These are phyloP conservation scores for Bimuria novae-zelandiae DNA, from an alignment of 2,329 filamentous ascomycete genomes.

Conservation along the genomic window DNA sequence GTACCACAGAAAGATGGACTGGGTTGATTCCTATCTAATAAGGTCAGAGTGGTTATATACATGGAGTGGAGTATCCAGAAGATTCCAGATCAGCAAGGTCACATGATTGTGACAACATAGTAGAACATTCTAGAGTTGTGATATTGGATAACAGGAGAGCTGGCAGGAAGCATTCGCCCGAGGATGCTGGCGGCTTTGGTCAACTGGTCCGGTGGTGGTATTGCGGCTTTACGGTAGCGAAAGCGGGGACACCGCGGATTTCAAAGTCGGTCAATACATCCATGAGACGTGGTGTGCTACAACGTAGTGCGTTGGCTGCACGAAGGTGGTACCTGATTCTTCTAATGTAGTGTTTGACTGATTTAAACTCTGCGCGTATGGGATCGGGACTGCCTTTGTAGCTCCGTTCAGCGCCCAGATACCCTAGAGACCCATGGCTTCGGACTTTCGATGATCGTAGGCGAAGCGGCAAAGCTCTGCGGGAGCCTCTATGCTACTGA, in stretches of 20 bases:
- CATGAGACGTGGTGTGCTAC: conserved; percentile 35
- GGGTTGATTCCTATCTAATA: no score
- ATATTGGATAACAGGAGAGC: no score
- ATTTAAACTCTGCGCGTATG: conserved; percentile 27
- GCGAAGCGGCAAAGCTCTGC: conserved; percentile 16
- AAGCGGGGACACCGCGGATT: conserved; percentile 19
- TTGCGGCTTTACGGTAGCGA: conserved; percentile 20
- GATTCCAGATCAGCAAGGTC: no score
- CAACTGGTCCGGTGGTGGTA: conserved; percentile 20
- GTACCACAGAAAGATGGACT: no score
- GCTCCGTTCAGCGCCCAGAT: conserved; percentile 10
- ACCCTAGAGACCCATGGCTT: conserved; percentile 14
- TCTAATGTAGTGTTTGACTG: conserved; percentile 51
- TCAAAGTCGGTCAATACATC: conserved; percentile 40
- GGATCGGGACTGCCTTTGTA: conserved; percentile 15
- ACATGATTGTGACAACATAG: no score
- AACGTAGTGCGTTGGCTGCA: conserved; percentile 46
- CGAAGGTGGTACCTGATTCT: conserved; percentile 52
- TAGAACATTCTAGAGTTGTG: no score
- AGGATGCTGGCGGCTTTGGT: conserved; percentile 10
- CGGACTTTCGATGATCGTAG: conserved; percentile 13
- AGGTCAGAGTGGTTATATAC: no score
- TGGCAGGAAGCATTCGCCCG: conserved; percentile 31
- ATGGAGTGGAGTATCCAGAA: no score
- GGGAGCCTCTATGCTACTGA: not conserved